phyloP scores from a whole-genome alignment of 257 asterid species.

The Anisodus tanguticus region DNA sequence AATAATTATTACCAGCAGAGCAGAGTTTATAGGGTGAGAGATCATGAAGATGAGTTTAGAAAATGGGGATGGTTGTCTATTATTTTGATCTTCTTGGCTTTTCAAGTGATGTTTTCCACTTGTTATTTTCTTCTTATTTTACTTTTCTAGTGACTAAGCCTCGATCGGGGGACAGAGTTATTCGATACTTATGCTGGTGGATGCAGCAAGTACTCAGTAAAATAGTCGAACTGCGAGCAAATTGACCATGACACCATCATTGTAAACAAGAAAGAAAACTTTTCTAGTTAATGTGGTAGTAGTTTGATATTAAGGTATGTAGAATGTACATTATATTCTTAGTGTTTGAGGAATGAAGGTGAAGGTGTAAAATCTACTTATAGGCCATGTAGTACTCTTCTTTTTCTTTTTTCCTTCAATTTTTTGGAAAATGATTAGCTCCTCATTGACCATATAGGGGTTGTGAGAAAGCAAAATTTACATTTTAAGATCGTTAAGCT shows the following conservation, averaged over 20 bases:
- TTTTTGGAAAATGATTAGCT: background rate
- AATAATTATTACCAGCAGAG: conserved; percentile 49
- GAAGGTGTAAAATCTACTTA: no score
- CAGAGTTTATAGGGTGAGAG: conserved; percentile 43
- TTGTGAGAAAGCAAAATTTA: background rate
- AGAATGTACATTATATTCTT: background rate
- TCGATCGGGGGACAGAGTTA: background rate
- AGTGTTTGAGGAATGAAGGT: background rate
- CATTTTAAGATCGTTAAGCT: background rate
- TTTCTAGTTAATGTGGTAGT: no score
- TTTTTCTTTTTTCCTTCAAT: no score
- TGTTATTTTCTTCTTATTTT: conserved; percentile 28
- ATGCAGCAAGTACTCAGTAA: background rate
- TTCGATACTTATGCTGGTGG: background rate
- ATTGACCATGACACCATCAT: background rate
- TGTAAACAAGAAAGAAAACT: background rate
- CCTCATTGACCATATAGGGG: background rate
- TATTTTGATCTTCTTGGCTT: conserved; percentile 28
- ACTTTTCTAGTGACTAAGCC: conserved; percentile 4
- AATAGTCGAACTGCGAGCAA: background rate
- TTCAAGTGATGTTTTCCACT: conserved; percentile 28
- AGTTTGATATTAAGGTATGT: no score
- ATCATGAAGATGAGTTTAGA: conserved; percentile 22
- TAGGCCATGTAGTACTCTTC: background rate
- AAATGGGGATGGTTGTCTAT: conserved; percentile 35